Evolutionary conservation across 2,329 filamentous ascomycete genomes (phyloP).

Genomic region (Talaromyces verruculosus): DNA sequence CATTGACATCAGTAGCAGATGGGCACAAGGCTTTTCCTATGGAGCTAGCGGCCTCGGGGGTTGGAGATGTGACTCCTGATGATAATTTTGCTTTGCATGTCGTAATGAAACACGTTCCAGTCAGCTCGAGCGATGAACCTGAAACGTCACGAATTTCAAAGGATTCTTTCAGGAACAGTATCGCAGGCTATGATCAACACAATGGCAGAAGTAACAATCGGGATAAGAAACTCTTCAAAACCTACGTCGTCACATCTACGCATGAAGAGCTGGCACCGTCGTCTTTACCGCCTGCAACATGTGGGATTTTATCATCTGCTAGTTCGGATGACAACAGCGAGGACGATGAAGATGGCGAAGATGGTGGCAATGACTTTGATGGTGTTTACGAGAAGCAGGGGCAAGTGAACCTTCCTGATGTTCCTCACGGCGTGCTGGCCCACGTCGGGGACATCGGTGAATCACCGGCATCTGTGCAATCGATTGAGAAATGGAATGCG

Average conservation of each 20-base stretch:
- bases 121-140: not conserved
- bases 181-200: not conserved
- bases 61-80: conserved; percentile 34
- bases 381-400: not conserved
- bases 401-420: not conserved
- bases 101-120: conserved; percentile 22
- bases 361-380: not conserved
- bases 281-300: conserved; percentile 33
- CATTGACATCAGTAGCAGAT: not conserved
- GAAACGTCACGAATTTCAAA: not conserved
- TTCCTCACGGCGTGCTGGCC: not conserved
- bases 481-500: conserved; percentile 19
- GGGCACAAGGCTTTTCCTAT: conserved; percentile 27
- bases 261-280: conserved; percentile 31
- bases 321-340: conserved; percentile 14
- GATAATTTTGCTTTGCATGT: conserved; percentile 40
- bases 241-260: conserved; percentile 23
- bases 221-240: conserved; percentile 13
- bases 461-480: not conserved
- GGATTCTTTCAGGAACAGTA: not conserved
- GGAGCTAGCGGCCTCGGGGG: conserved; percentile 34
- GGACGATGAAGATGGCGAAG: not conserved
- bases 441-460: not conserved
- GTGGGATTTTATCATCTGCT: conserved; percentile 27
- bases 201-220: conserved; percentile 11